phyloP scores from a whole-genome alignment of 306 rosid species.

The Cucumis cinereus region DNA sequence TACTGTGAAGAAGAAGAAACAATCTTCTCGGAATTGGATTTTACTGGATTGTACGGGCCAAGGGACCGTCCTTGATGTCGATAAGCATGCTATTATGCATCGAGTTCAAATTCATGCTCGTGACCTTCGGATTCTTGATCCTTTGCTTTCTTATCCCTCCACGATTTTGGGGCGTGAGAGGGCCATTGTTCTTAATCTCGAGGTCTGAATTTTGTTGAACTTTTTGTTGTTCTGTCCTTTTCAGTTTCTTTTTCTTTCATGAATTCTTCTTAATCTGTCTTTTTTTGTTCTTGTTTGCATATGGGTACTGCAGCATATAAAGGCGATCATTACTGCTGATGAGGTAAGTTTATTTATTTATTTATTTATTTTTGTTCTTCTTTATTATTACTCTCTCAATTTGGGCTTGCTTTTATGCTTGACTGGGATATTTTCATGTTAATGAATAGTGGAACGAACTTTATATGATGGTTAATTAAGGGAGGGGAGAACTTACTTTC shows the following conservation, averaged over 20 bases:
- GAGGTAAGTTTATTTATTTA: conserved; percentile 44
- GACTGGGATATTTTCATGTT: background rate
- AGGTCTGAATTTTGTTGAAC: conserved; percentile 32
- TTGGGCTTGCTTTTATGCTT: background rate
- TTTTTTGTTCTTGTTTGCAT: conserved; percentile 10
- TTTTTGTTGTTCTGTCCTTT: background rate
- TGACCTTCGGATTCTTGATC: conserved; percentile 88
- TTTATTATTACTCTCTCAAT: background rate
- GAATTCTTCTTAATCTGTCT: background rate
- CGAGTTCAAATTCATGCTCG: conserved; percentile 86
- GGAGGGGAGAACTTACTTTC: background rate
- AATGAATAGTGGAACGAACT: background rate
- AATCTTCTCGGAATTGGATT: conserved; percentile 73
- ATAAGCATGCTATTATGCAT: conserved; percentile 84
- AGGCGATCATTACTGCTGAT: conserved; percentile 91
- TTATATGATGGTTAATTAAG: background rate
- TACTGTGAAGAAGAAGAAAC: conserved; percentile 62
- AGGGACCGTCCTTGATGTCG: conserved; percentile 58
- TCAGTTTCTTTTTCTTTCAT: background rate
- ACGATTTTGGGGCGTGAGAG: conserved; percentile 79
- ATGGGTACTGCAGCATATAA: conserved; percentile 62
- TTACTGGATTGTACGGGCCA: conserved; percentile 45
- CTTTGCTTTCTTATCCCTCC: conserved; percentile 81
- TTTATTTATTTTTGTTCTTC: conserved; percentile 2
- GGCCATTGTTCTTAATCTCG: conserved; percentile 90